Base-by-base conservation (phyloP, 2,329 filamentous ascomycete species). In the Diaporthe vaccinii region DNA sequence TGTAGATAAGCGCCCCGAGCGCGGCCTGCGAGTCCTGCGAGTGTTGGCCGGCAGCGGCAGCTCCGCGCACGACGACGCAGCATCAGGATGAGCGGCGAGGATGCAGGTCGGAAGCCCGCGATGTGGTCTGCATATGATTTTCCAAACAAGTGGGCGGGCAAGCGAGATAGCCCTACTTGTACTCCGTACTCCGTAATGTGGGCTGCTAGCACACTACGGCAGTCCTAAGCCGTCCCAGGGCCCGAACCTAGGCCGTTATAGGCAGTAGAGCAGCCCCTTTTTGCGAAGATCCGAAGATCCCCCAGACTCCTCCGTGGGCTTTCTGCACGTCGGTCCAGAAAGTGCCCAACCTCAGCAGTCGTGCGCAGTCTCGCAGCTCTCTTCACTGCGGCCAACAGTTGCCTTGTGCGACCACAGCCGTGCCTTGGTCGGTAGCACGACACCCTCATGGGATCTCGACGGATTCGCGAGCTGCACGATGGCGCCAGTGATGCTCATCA, bases 1-100 rank as follows among this genome's bases (percentile, higher is more conserved):
- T 68, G n/a, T n/a, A n/a, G n/a, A 68, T 68, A 68, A 28, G 65
- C 65, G 65, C 65, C 65, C 65, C 65, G 65, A 53, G 65, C 46
- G 65, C 46, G 65, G 31, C 31, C 65, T 68, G 65, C 65, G 34
- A 53, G 61, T 34, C 31, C 65, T 68, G 65, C 65, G 34, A 39
- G 61, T 34, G 49, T 34, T 58, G 55, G 28, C 7, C 39, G 65
- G 51, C 51, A 55, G 25, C 20, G 9, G 51, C 65, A 68, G 44
- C 22, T 10, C 44, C 4, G 61, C 20, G 61, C 41, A 67, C 44
- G 17, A 49, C 28, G 36, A 28, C 2, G 44, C 22, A 36, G 62
- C 3, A 34, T 53, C 46, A 36, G 62, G 22, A 34, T 53, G 62
- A 49, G 20, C 22, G 46, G 25, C 22, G 28, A 39, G 39, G 62